These are phyloP conservation scores for Durusdinium trenchii DNA, from an alignment of 73 alveolate genomes.

Conservation along the genomic window DNA sequence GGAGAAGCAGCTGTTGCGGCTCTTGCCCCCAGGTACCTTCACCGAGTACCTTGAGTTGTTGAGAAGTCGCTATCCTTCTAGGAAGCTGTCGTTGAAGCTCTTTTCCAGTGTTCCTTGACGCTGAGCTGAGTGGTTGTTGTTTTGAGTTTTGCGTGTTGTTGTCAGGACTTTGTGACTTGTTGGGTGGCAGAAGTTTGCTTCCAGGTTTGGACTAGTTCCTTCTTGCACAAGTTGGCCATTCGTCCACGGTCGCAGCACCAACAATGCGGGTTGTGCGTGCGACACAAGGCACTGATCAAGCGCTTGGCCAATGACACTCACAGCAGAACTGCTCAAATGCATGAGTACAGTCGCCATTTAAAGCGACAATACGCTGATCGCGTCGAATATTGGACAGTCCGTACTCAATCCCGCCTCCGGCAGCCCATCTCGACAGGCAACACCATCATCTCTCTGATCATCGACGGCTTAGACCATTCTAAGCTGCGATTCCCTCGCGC, in stretches of 20 bases:
- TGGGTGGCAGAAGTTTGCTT: neutral
- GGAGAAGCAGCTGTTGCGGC: neutral
- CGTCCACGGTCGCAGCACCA: neutral
- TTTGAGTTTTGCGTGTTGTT: neutral
- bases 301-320: neutral
- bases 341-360: neutral
- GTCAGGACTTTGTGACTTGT: no score
- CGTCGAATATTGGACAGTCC: neutral
- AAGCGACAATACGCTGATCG: neutral
- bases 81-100: neutral
- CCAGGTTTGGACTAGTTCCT: neutral
- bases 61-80: neutral
- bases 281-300: neutral
- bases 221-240: neutral
- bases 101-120: neutral
- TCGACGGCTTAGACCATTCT: neutral
- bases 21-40: conserved; percentile 7
- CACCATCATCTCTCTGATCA: neutral
- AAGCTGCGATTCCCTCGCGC: neutral
- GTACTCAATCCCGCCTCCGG: neutral
- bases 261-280: neutral
- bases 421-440: neutral
- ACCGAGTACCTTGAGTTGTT: neutral
- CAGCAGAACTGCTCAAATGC: neutral
- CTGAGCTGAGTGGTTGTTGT: neutral